Base-by-base conservation (phyloP, 768 basidiomycete species). In the Collybiopsis luxurians region DNA sequence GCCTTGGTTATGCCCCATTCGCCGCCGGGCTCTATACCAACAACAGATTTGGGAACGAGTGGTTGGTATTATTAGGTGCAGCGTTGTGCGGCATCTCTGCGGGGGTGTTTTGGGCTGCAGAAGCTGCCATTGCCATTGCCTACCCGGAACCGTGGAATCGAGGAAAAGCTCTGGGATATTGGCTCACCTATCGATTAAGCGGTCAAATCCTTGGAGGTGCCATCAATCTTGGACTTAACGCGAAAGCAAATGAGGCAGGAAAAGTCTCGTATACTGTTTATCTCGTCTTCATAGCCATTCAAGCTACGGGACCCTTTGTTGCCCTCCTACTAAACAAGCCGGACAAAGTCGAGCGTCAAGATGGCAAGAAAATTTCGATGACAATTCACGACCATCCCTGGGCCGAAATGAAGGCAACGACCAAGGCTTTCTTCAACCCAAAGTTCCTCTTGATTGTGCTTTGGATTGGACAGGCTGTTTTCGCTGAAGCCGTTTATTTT, bases 11-110 rank as follows among this genome's bases (percentile, higher is more conserved):
- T 27, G 31, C 59, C 5, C 55, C 44, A 5, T 60, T 40, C 43
- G 39, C 55, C 11, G 59, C 59, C 17, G 59, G 59, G 15, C 49
- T 60, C 9, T 60, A 60, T 31, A 60, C 59, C 12, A 60, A 60
- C 55, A 48, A 44, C 21, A 34, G 46, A 7, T 56, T 55, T 39
- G 58, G 53, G 3, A 50, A 5, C 7, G n/a, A 38, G 7, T 59
- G 58, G 58, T 49, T 55, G 26, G 45, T 49, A 3, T 40, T 59
- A 6, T 38, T 55, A 11, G 54, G 54, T 47, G 54, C 54, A 3
- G 54, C 45, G 10, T 42, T 55, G 17, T 44, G 45, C 31, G 54
- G 54, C 9, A 48, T 55, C n/a, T 55, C 54, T 6, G 54, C 54
- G 4, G 54, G 54, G 12, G 27, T 57, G 12, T 60, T 60, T 46